These are phyloP conservation scores for Aspergillus sp. DNA, from an alignment of 2,329 filamentous ascomycete genomes.

Conservation along the genomic window DNA sequence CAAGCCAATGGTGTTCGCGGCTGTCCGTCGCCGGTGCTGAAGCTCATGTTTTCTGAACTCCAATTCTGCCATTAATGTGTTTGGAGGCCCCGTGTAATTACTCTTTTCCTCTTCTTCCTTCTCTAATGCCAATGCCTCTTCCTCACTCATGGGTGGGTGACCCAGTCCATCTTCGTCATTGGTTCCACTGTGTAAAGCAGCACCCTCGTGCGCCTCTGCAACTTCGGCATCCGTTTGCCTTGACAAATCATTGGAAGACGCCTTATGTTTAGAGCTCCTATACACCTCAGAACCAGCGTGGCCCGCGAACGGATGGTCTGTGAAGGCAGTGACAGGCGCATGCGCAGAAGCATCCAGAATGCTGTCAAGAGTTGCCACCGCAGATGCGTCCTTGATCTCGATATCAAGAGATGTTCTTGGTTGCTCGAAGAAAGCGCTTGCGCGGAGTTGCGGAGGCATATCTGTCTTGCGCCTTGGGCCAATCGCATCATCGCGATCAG, in stretches of 20 bases:
- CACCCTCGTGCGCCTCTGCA: slow-evolving; percentile 14
- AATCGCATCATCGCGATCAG: slow-evolving; percentile 12
- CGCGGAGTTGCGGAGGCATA: slow-evolving; percentile 78
- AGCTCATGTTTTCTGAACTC: slow-evolving; percentile 87
- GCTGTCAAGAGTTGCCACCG: slow-evolving; percentile 81
- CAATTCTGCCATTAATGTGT: slow-evolving; percentile 86
- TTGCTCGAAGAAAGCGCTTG: slow-evolving; percentile 84
- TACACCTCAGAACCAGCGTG: slow-evolving; percentile 72
- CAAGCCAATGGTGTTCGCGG: slow-evolving; percentile 70
- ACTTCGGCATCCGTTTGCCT: slow-evolving; percentile 19
- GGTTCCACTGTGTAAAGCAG: slow-evolving; percentile 10
- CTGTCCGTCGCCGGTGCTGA: slow-evolving; percentile 69
- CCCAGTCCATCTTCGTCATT: slow-evolving; percentile 8
- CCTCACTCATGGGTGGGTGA: slow-evolving; percentile 15
- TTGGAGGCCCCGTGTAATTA: slow-evolving; percentile 66
- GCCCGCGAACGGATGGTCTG: slow-evolving; percentile 79
- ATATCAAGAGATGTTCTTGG: slow-evolving; percentile 55
- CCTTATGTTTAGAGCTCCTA: slow-evolving; percentile 41
- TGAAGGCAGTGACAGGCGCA: slow-evolving; percentile 87
- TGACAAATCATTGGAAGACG: slow-evolving; percentile 15
- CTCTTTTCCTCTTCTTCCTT: slow-evolving; percentile 41
- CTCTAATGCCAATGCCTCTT: slow-evolving; percentile 21
- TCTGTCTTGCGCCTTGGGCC: slow-evolving; percentile 26
- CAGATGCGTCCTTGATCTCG: slow-evolving; percentile 67
- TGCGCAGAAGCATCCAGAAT: slow-evolving; percentile 85